Evolutionary conservation across 2,329 filamentous ascomycete genomes (phyloP), one percentile per base, ranked within the genome.

Genomic region (Huntiella moniliformis): DNA sequence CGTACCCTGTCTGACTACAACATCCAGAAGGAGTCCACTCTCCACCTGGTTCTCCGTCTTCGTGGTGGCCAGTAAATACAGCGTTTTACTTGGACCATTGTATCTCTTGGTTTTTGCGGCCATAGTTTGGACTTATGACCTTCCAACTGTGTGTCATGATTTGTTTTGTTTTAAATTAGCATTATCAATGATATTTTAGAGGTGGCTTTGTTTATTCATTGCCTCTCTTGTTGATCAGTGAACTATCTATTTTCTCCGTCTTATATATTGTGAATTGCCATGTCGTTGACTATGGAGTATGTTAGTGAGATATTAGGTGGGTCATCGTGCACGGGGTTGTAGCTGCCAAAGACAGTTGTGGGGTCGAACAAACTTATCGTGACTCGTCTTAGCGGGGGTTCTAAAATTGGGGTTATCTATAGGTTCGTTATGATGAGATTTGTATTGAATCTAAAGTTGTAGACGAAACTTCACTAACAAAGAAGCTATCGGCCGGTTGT

Each of bases 1-100:
- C 82, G 87, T 16, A 95, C 87, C 1, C 70, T 95, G 0, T 81
- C 76, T 43, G 88, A 95, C 61, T 95, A 95, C 76, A 95, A 95
- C 68, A 95, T 95, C 40, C 88, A 96, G 63, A 88, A 88, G 67
- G 83, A 88, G 59, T 82, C 77, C 1, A 88, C 83, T 0, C 71
- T 88, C 1, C 82, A 88, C 60, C 60, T 88, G 47, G 82, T 88
- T 40, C 77, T 88, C 17, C 79, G 82, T 59, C 75, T 88, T 4
- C 80, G 82, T 64, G 81, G 81, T 70, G 81, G 81, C 42, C 45
- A 48, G 46, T 50, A 48, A 45, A 38, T 11, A 5, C 8, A 28
- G 10, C 22, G 22, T 28, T 28, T 28, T 10, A 28, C 22, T 17
- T 15, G 40, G 36, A 11, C 7, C 17, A 31, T 44, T 44, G 33